These are phyloP conservation scores for Boletus subcaerulescens DNA, from an alignment of 768 basidiomycete genomes.

Conservation along the genomic window DNA sequence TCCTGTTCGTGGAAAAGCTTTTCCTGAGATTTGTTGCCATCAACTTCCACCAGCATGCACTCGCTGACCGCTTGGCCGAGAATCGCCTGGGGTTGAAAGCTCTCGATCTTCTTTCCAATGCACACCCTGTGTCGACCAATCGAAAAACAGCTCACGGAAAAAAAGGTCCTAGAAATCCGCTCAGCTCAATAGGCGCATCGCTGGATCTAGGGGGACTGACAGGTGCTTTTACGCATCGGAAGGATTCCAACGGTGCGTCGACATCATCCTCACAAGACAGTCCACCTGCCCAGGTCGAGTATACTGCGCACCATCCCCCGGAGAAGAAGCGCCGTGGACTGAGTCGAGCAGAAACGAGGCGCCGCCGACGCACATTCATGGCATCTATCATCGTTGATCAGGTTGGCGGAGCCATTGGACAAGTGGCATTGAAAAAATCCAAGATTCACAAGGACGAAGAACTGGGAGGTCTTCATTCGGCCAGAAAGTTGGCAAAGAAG, in stretches of 20 bases:
- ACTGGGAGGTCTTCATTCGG: slow-evolving; percentile 57
- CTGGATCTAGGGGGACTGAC: slow-evolving; percentile 30
- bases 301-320: slow-evolving; percentile 4
- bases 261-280: not conserved
- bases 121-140: slow-evolving; percentile 40
- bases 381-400: slow-evolving; percentile 71
- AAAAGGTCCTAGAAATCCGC: slow-evolving; percentile 44
- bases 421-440: slow-evolving; percentile 67
- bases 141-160: slow-evolving; percentile 42
- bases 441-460: slow-evolving; percentile 55
- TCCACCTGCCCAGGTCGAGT: slow-evolving; percentile 8
- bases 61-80: slow-evolving; percentile 69
- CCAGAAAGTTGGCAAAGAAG: slow-evolving; percentile 64
- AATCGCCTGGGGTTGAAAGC: slow-evolving; percentile 69
- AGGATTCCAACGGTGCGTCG: slow-evolving; percentile 5
- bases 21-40: slow-evolving; percentile 76
- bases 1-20: slow-evolving; percentile 53
- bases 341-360: slow-evolving; percentile 35
- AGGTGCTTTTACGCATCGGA: slow-evolving; percentile 15
- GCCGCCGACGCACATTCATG: slow-evolving; percentile 49
- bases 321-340: slow-evolving; percentile 15
- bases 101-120: slow-evolving; percentile 69
- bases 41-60: slow-evolving; percentile 74
- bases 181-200: slow-evolving; percentile 37
- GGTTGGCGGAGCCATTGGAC: slow-evolving; percentile 59